Conservation (phyloP, 257 asterid genomes). For the Jasminum sambac region DNA sequence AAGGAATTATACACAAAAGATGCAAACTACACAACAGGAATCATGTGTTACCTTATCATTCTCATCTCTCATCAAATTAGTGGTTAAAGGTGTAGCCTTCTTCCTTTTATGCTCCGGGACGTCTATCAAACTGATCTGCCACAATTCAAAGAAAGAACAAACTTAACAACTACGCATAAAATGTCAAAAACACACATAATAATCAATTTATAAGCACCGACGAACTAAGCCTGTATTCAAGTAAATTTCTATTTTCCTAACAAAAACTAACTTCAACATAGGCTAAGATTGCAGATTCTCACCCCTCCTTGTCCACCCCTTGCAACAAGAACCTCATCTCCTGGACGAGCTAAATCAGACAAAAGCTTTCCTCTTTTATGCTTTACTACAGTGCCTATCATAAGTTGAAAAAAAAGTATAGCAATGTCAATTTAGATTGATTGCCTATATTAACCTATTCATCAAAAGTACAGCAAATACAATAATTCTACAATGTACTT, state of each 20-base stretch:
- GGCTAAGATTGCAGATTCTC: conserved; percentile 11
- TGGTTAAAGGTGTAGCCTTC: conserved; percentile 43
- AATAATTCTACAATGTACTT: conserved; percentile 2
- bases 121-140: conserved; percentile 89
- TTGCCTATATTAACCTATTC: not conserved
- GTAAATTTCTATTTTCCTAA: not conserved
- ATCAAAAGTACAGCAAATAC: not conserved
- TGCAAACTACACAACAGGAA: conserved; percentile 5
- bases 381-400: conserved; percentile 86
- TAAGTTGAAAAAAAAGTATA: conserved; percentile 8
- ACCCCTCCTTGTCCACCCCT: conserved; percentile 99
- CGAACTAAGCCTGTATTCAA: conserved; percentile 10
- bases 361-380: conserved; percentile 83
- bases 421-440: not conserved
- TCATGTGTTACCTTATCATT: conserved; percentile 65
- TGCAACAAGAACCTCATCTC: conserved; percentile 86
- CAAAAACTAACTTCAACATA: not conserved
- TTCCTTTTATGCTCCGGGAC: conserved; percentile 66
- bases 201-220: conserved; percentile 1
- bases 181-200: conserved; percentile 19
- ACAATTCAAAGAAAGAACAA: conserved; percentile 26
- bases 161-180: conserved; percentile 10
- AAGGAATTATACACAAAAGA: not conserved
- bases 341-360: conserved; percentile 87
- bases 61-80: conserved; percentile 82